Conservation (phyloP, 345 rosid species). For the Anastatica hierochuntica region DNA sequence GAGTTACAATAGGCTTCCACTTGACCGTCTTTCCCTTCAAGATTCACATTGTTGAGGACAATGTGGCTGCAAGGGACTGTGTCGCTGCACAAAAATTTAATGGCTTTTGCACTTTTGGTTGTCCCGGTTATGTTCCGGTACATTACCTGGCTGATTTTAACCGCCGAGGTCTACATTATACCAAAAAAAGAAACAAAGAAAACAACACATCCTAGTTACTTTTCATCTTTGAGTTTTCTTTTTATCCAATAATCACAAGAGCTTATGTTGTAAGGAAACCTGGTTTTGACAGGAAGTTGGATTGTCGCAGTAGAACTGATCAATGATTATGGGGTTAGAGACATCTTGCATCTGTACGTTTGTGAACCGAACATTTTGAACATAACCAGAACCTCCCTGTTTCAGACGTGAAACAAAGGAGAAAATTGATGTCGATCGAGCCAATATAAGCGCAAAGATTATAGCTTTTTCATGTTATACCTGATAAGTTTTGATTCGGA, state of each 20-base stretch:
- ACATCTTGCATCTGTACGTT: constrained; percentile 83
- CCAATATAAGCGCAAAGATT: not conserved
- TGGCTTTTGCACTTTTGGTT: constrained; percentile 68
- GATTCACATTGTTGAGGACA: constrained; percentile 65
- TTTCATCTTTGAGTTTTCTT: constrained; percentile 3
- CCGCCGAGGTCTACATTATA: constrained; percentile 63
- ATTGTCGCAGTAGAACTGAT: constrained; percentile 97
- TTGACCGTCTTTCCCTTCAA: constrained; percentile 67
- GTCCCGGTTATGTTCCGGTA: constrained; percentile 83
- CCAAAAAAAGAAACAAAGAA: not conserved
- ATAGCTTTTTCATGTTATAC: constrained; percentile 27
- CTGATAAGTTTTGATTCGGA: constrained; percentile 98
- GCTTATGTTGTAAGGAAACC: constrained; percentile 30
- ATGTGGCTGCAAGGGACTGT: constrained; percentile 78
- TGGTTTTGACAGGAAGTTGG: constrained; percentile 69
- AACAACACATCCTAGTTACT: not conserved
- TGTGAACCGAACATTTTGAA: constrained; percentile 63
- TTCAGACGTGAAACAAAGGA: not conserved
- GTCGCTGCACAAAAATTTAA: constrained; percentile 92
- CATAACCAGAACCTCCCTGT: constrained; percentile 95
- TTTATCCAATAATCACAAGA: not conserved
- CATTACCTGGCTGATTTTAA: constrained; percentile 77
- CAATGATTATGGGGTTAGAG: constrained; percentile 83
- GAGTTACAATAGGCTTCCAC: constrained; percentile 93
- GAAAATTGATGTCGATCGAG: not conserved